A percentile compares a stretch with the other conserved stretches of the same genome.
phyloP scores from a whole-genome alignment of 805 yeast species.

The Kregervanrija fluxuum region DNA sequence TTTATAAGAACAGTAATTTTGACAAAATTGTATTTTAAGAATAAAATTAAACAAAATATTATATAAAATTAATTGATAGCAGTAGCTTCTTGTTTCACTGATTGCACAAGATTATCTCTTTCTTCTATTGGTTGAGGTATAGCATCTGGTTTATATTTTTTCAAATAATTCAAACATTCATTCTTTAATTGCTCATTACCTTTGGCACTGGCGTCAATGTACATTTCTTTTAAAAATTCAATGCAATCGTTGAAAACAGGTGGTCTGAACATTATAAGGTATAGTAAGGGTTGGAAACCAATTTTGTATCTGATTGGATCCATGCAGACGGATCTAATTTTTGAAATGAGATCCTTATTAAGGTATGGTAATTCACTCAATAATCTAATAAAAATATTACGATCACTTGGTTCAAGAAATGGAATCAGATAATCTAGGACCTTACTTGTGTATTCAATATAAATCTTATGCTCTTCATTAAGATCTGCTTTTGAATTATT shows the following conservation, averaged over 20 bases:
- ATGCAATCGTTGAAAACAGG: conserved; percentile 60
- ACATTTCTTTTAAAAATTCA: conserved; percentile 39
- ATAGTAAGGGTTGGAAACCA: conserved; percentile 79
- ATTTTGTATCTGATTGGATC: conserved; percentile 79
- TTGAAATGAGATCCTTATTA: conserved; percentile 50
- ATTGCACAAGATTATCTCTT: not conserved
- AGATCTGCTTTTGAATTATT: conserved; percentile 7
- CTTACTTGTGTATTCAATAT: conserved; percentile 62
- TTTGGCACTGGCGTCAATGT: conserved; percentile 26
- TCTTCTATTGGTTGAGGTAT: not conserved
- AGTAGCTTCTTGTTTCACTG: not conserved
- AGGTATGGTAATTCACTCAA: conserved; percentile 83
- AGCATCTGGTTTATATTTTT: conserved; percentile 34
- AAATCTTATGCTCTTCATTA: conserved; percentile 26
- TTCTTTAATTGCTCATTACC: conserved; percentile 42
- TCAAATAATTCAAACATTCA: conserved; percentile 38
- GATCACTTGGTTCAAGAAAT: conserved; percentile 72
- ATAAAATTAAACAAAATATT: not conserved
- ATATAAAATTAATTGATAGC: not conserved
- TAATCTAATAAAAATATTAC: conserved; percentile 73
- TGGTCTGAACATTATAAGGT: conserved; percentile 82
- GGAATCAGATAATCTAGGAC: conserved; percentile 78
- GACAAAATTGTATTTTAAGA: not conserved
- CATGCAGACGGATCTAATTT: conserved; percentile 64
- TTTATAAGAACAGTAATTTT: not conserved